Base-by-base conservation (phyloP, 106 monocot species). In the Apostasia ramifera region DNA sequence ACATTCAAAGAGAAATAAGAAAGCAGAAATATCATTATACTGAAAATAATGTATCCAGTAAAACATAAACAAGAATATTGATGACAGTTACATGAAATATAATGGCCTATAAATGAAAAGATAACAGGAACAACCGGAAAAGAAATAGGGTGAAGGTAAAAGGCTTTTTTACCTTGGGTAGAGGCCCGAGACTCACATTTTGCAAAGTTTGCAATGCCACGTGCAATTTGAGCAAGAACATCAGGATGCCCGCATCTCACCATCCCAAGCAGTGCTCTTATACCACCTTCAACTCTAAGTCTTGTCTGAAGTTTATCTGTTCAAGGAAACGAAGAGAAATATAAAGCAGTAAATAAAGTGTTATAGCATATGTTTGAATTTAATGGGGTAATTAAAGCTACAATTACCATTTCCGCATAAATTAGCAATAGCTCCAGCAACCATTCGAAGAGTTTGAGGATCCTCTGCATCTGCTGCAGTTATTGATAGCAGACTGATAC, bases 151-250 rank as follows among this genome's bases (percentile, higher is more conserved):
- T 5, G 50, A 50, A 50, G 6, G 8, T 5, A 5, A 8, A 4
- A 50, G 50, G 8, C 4, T 5, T 8, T 57, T 44, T 59, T 76
- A 98, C 97, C 92, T 87, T 92, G 92, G 51, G 84, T 85, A 74
- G 85, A 90, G 57, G 97, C 83, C 76, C 90, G 83, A 62, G 97
- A 98, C 71, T 98, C 97, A 60, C 97, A 98, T 67, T 98, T 98
- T 40, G 97, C 97, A 73, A 92, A 98, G 70, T 98, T 98, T 71
- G 97, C 97, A 62, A 98, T 92, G n/a, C 97, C 97, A 54, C 97
- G 89, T 51, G 97, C 97, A 72, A 98, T 87, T 83, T 98, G 97
- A 8, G 97, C 97, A 78, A 98, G 92, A 73, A 98, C 92, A 79
- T 98, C 97, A 57, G 92, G 82, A 60, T 98, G 92, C 44, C 87